phyloP scores from a whole-genome alignment of 768 basidiomycete species.

The Candolleomyces eurysporus region DNA sequence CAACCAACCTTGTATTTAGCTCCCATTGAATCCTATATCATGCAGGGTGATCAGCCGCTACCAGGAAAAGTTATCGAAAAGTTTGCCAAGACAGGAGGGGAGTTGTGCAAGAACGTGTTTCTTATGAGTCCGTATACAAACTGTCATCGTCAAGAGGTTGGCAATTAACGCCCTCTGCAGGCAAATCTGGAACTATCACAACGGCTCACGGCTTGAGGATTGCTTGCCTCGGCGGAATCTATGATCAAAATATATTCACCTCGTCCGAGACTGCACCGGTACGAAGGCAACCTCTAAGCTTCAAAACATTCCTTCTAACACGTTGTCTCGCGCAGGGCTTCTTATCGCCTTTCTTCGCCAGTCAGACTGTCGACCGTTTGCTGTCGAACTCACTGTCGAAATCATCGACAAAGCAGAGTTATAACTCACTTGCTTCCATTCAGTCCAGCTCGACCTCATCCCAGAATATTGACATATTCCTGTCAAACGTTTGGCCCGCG shows the following conservation, averaged over 20 bases:
- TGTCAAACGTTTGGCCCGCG: conserved; percentile 78
- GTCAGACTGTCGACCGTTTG: conserved; percentile 67
- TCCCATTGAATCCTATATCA: conserved; percentile 89
- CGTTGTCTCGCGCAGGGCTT: conserved; percentile 52
- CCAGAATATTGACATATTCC: conserved; percentile 74
- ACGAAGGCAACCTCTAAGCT: conserved; percentile 17
- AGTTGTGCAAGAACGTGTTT: conserved; percentile 80
- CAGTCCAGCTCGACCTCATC: conserved; percentile 59
- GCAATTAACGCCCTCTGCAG: conserved; percentile 35
- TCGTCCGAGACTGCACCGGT: conserved; percentile 66
- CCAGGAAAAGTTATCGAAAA: conserved; percentile 73
- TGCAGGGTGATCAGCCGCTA: conserved; percentile 79
- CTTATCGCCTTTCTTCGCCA: conserved; percentile 70
- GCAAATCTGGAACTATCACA: conserved; percentile 77
- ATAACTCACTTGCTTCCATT: conserved; percentile 66
- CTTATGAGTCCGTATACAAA: conserved; percentile 67
- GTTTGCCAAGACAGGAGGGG: conserved; percentile 72
- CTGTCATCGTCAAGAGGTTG: background rate
- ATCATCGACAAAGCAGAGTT: conserved; percentile 45
- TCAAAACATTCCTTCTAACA: conserved; percentile 6
- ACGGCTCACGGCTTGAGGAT: conserved; percentile 81
- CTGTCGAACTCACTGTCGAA: conserved; percentile 67
- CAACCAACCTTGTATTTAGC: conserved; percentile 40
- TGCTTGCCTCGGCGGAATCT: conserved; percentile 81
- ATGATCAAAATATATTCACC: conserved; percentile 58